Conservation (phyloP, 805 yeast species). For the Saturnispora sanitii region DNA sequence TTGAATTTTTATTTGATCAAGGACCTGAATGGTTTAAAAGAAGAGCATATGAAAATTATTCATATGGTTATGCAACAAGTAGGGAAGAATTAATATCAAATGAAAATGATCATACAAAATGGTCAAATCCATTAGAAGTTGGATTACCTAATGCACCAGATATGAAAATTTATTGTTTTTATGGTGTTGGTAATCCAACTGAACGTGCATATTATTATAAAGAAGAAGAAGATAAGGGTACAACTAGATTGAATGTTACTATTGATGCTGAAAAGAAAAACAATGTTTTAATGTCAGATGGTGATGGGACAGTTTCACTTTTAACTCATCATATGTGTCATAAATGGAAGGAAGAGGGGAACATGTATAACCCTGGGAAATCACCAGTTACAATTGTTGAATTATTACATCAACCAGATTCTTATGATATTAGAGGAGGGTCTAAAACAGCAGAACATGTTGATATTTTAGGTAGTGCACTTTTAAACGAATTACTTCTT, state of each 20-base stretch:
- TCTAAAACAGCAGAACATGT: conserved; percentile 97
- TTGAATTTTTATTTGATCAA: conserved; percentile 51
- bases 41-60: conserved; percentile 60
- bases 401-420: conserved; percentile 85
- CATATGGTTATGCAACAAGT: conserved; percentile 64
- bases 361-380: conserved; percentile 72
- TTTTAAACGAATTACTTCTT: conserved; percentile 75
- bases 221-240: conserved; percentile 48
- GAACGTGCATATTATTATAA: conserved; percentile 86
- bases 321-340: conserved; percentile 87
- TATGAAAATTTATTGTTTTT: conserved; percentile 78
- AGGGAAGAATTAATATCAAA: conserved; percentile 51
- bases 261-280: conserved; percentile 54
- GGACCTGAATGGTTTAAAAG: conserved; percentile 71
- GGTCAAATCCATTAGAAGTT: conserved; percentile 94
- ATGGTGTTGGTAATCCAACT: conserved; percentile 95
- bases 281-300: conserved; percentile 81
- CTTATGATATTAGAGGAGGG: conserved; percentile 93
- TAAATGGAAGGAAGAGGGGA: conserved; percentile 62
- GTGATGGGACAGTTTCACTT: conserved; percentile 91
- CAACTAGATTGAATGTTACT: conserved; percentile 51
- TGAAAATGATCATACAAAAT: conserved; percentile 62
- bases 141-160: conserved; percentile 91
- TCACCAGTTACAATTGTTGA: conserved; percentile 73
- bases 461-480: conserved; percentile 89